Conservation (phyloP, 2,329 filamentous ascomycete genomes). For the Microascus cirrosus region DNA sequence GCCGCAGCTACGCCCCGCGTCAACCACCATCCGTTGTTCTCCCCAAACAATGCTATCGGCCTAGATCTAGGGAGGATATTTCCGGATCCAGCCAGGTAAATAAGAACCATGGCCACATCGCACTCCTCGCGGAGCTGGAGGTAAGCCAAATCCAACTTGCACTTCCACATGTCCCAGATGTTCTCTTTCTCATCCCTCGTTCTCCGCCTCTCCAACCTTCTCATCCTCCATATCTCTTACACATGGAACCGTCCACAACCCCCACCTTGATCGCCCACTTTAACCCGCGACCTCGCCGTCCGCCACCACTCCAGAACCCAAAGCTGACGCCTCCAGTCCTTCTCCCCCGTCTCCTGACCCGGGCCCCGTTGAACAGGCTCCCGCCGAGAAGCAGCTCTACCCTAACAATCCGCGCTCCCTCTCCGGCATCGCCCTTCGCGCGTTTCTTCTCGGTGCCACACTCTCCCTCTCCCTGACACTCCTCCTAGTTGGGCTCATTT, state of each 20-base stretch:
- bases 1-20: background rate
- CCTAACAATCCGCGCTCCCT: constrained; percentile 43
- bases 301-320: background rate
- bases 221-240: background rate
- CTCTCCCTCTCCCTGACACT: constrained; percentile 25
- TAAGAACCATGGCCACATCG: background rate
- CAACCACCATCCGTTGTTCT: background rate
- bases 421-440: constrained; percentile 45
- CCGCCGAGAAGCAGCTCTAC: constrained; percentile 18
- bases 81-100: background rate
- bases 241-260: background rate
- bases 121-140: background rate
- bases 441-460: constrained; percentile 39
- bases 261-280: background rate
- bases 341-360: background rate
- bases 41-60: background rate
- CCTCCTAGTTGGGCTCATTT: constrained; percentile 13
- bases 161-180: background rate
- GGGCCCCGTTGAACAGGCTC: background rate
- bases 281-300: background rate
- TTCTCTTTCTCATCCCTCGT: background rate
- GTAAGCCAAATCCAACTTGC: background rate
- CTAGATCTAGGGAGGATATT: background rate
- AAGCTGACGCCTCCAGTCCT: background rate
- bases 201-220: background rate